Evolutionary conservation across 352 stramenopile genomes (phyloP).

Genomic region (Phytophthora sojae): DNA sequence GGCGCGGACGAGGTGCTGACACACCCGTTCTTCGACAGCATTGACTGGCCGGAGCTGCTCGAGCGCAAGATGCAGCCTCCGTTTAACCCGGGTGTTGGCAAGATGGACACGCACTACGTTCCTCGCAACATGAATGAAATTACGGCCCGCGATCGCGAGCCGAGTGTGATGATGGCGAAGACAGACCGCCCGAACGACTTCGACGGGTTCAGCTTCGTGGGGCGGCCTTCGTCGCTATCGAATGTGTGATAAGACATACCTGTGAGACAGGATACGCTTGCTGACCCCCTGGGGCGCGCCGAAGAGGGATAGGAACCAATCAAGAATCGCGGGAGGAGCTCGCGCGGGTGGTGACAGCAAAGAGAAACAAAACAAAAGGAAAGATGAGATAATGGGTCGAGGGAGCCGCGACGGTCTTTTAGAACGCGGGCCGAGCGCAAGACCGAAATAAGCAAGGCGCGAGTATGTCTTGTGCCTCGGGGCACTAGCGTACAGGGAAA

Average conservation of each 20-base stretch:
- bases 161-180: conserved; percentile 74
- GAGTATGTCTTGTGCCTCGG: conserved; percentile 31
- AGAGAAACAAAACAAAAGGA: conserved; percentile 24
- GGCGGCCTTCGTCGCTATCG: conserved; percentile 78
- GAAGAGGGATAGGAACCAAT: conserved; percentile 11
- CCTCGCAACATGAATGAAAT: conserved; percentile 91
- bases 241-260: conserved; percentile 45
- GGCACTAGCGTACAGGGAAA: conserved; percentile 41
- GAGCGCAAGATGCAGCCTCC: conserved; percentile 83
- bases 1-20: conserved; percentile 92
- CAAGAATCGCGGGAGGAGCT: conserved; percentile 22
- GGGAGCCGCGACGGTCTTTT: conserved; percentile 35
- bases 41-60: conserved; percentile 91
- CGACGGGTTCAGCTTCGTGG: conserved; percentile 92
- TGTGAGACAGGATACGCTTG: conserved; percentile 26
- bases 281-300: conserved; percentile 18
- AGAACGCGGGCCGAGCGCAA: conserved; percentile 41
- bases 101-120: conserved; percentile 88
- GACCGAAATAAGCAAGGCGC: conserved; percentile 36
- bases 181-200: conserved; percentile 83
- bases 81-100: conserved; percentile 91
- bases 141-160: conserved; percentile 83
- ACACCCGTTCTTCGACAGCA: conserved; percentile 93
- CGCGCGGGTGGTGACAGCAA: conserved; percentile 29
- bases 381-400: conserved; percentile 37